Percentiles rank a stretch among this genome's conserved stretches.
Evolutionary conservation across 768 basidiomycete species (phyloP).

Genomic region (Termitomyces sp.): DNA sequence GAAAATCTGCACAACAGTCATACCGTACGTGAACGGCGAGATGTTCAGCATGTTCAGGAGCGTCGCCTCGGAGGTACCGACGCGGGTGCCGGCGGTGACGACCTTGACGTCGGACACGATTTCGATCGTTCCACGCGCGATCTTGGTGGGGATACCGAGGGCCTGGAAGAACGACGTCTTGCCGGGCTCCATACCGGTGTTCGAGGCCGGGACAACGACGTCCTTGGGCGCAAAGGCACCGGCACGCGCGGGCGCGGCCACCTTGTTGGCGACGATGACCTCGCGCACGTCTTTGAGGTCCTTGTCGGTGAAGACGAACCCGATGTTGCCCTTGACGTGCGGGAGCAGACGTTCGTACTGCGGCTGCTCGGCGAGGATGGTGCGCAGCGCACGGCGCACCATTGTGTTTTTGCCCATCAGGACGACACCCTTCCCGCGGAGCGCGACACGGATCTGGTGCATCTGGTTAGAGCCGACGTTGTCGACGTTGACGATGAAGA

Average conservation of each 20-base stretch:
- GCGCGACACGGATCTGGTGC: conserved; percentile 94
- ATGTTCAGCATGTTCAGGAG: conserved; percentile 99
- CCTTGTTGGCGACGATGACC: conserved; percentile 93
- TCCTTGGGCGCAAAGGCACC: conserved; percentile 94
- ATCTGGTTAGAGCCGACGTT: conserved; percentile 99
- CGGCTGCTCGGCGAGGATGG: conserved; percentile 84
- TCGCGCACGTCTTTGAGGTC: conserved; percentile 97
- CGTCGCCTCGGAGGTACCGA: conserved; percentile 95
- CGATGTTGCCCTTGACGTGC: conserved; percentile 95
- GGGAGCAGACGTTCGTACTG: conserved; percentile 96
- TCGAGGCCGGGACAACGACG: conserved; percentile 88
- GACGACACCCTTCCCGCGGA: conserved; percentile 95
- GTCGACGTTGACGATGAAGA: conserved; percentile 99
- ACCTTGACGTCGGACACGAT: conserved; percentile 97
- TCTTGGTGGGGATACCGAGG: conserved; percentile 98
- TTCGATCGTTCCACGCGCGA: conserved; percentile 99
- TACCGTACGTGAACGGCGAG: conserved; percentile 99
- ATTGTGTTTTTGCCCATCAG: conserved; percentile 99
- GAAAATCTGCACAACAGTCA: conserved; percentile 96
- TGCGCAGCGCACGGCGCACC: conserved; percentile 96
- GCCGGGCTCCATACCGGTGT: conserved; percentile 99
- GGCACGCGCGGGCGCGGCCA: conserved; percentile 97
- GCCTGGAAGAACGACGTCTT: conserved; percentile 99
- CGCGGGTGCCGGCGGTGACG: conserved; percentile 86
- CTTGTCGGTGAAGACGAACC: conserved; percentile 92